phyloP scores from a whole-genome alignment of 2,329 filamentous ascomycete genomes.

The Colletotrichum tabaci region DNA sequence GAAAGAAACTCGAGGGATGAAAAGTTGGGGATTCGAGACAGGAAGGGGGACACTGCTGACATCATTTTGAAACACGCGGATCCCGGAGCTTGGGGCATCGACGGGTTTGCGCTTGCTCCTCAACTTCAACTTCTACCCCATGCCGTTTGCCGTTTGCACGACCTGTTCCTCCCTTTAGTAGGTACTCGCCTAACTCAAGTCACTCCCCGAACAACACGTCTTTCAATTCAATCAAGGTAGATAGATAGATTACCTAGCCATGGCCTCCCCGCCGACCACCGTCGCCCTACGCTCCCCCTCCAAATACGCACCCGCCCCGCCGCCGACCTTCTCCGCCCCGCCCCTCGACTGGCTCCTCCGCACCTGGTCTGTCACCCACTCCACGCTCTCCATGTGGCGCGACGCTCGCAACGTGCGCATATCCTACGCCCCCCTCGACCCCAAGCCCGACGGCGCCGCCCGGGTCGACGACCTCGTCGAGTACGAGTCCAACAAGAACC shows the following conservation, averaged over 20 bases:
- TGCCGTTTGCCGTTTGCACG: neutral
- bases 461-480: constrained; percentile 81
- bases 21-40: neutral
- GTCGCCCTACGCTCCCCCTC: constrained; percentile 56
- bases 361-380: constrained; percentile 83
- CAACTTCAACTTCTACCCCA: constrained; percentile 7
- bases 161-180: neutral
- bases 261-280: constrained; percentile 37
- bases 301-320: constrained; percentile 58
- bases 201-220: no score
- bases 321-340: constrained; percentile 57
- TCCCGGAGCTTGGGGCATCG: constrained; percentile 54
- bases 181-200: neutral
- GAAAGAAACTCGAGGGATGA: neutral
- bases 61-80: constrained; percentile 40
- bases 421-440: constrained; percentile 74
- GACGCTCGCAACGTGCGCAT: constrained; percentile 85
- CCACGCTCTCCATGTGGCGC: constrained; percentile 85
- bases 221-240: no score
- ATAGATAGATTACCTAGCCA: neutral
- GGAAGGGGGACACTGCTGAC: constrained; percentile 24
- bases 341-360: constrained; percentile 72
- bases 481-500: constrained; percentile 70
- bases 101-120: constrained; percentile 12
- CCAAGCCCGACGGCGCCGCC: constrained; percentile 54